phyloP scores from a whole-genome alignment of 208 protist species.

The Crithidia brevicula region DNA sequence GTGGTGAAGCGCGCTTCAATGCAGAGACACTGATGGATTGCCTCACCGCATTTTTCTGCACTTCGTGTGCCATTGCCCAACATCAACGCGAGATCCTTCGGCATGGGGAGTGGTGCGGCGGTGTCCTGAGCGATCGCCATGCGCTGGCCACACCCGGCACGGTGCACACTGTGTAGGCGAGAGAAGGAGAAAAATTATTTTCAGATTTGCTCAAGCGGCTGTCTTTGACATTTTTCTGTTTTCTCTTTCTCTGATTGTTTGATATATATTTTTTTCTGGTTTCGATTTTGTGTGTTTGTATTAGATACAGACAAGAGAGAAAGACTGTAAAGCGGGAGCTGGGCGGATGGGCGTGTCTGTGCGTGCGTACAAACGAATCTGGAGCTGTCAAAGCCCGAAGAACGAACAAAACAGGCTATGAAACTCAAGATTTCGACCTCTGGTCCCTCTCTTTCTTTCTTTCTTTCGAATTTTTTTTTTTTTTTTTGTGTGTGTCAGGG shows the following conservation, averaged over 20 bases:
- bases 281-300: too few species aligned
- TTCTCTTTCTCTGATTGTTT: neutral
- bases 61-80: conserved; percentile 23
- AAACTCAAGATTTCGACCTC: neutral
- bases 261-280: too few species aligned
- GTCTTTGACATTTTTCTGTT: neutral
- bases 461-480: neutral
- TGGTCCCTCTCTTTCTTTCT: neutral
- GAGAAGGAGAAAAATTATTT: neutral
- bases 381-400: too few species aligned
- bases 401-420: too few species aligned
- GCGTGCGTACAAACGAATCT: too few species aligned
- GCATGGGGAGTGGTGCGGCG: conserved; percentile 29
- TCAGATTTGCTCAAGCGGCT: neutral
- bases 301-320: too few species aligned
- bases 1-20: neutral
- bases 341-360: too few species aligned
- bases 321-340: too few species aligned
- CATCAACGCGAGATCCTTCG: conserved; percentile 32
- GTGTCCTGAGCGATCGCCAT: conserved; percentile 24
- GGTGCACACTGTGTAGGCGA: conserved; percentile 15
- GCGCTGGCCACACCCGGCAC: conserved; percentile 8
- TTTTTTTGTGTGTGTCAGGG: too few species aligned
- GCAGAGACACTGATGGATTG: conserved; percentile 14
- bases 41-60: conserved; percentile 3